A percentile compares a stretch with the other conserved stretches of the same genome.
Conservation (phyloP, 352 stramenopile genomes). For the Globisporangium uncinulatum region DNA sequence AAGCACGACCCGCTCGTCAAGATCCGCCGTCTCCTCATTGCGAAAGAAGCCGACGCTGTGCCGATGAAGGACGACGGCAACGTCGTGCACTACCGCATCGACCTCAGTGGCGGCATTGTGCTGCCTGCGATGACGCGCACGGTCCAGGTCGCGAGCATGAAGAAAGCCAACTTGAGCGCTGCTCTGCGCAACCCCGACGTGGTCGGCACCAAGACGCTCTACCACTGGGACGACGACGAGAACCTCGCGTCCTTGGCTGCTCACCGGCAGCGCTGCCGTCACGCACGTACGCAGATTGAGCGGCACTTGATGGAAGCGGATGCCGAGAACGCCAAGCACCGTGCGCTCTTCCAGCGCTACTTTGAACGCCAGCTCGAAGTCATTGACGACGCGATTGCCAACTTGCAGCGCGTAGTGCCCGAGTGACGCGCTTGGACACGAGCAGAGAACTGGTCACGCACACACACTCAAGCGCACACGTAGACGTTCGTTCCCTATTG, state of each 20-base stretch:
- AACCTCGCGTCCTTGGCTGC: conserved; percentile 12
- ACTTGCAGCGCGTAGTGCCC: conserved; percentile 9
- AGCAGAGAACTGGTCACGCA: not conserved
- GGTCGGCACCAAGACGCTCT: conserved; percentile 18
- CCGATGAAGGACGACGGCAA: conserved; percentile 12
- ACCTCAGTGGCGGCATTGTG: conserved; percentile 16
- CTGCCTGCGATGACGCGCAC: conserved; percentile 23
- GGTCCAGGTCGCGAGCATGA: conserved; percentile 25
- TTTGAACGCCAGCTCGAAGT: conserved; percentile 16
- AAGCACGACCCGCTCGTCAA: conserved; percentile 28
- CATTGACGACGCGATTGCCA: conserved; percentile 13
- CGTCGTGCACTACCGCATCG: conserved; percentile 19
- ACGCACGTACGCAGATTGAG: conserved; percentile 7
- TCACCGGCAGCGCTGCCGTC: conserved; percentile 11
- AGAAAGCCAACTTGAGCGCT: conserved; percentile 26
- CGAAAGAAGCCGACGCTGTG: conserved; percentile 28
- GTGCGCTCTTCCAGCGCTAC: conserved; percentile 16
- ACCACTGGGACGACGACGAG: conserved; percentile 19
- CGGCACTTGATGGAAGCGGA: conserved; percentile 8
- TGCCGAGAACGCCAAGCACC: conserved; percentile 8
- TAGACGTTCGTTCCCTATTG: not conserved
- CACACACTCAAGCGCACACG: not conserved
- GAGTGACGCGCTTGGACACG: not conserved
- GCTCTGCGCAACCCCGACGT: conserved; percentile 19
- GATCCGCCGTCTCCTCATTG: conserved; percentile 35